Percentiles rank a stretch among this genome's conserved stretches.
Evolutionary conservation across 192 early-diverging fungal genomes (phyloP).

Genomic region (Paraglomus occultum): DNA sequence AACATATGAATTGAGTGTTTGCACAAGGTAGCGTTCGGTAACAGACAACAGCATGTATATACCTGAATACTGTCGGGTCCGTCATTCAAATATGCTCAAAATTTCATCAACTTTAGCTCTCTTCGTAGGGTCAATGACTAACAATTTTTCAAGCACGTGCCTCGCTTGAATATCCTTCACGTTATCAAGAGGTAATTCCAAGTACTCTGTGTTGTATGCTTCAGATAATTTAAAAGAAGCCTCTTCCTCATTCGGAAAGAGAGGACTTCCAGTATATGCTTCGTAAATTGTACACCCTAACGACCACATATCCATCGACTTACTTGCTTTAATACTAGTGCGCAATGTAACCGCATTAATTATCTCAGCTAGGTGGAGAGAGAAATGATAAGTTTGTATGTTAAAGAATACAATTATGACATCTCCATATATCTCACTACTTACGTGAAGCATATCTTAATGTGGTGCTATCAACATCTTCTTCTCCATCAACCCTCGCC

Average conservation of each 20-base stretch:
- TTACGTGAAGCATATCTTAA: slow-evolving; percentile 48
- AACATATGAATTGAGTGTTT: neutral
- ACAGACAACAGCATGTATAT: neutral
- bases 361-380: neutral
- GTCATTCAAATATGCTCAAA: neutral
- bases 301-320: too few species aligned
- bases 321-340: too few species aligned
- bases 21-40: neutral
- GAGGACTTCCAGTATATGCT: too few species aligned
- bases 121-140: neutral
- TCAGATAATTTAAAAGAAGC: slow-evolving; percentile 23
- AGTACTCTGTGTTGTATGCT: neutral
- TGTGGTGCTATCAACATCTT: slow-evolving; percentile 49
- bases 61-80: neutral
- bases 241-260: too few species aligned
- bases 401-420: too few species aligned
- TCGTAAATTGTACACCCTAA: too few species aligned
- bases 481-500: slow-evolving; percentile 46
- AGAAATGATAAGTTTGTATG: neutral
- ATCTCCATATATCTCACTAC: neutral
- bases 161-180: neutral
- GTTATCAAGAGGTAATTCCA: neutral
- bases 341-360: too few species aligned
- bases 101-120: neutral
- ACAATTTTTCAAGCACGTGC: neutral